phyloP scores from a whole-genome alignment of 257 asterid species.

The Scutellaria baicalensis region DNA sequence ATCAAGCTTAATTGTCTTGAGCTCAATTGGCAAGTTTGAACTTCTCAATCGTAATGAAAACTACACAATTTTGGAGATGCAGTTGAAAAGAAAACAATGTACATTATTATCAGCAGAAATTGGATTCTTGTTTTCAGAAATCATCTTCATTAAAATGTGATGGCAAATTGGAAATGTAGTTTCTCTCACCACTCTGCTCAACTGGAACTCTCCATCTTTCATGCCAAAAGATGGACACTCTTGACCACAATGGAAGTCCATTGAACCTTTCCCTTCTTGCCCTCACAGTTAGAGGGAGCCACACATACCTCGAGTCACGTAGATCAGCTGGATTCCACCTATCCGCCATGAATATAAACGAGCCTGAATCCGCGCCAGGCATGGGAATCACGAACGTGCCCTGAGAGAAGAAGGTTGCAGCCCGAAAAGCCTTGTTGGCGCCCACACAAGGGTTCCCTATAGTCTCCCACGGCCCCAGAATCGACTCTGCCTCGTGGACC shows the following conservation, averaged over 20 bases:
- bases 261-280: constrained; percentile 17
- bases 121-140: background rate
- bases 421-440: constrained; percentile 42
- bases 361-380: constrained; percentile 37
- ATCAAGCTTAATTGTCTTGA: background rate
- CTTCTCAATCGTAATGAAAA: background rate
- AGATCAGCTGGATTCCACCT: constrained; percentile 64
- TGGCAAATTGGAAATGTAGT: constrained; percentile 2
- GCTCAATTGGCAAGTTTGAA: background rate
- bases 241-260: constrained; percentile 37
- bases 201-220: constrained; percentile 48
- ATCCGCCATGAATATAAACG: constrained; percentile 67
- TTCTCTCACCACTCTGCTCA: constrained; percentile 6
- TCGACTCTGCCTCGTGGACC: constrained; percentile 66
- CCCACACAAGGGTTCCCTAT: constrained; percentile 84
- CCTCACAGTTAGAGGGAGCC: constrained; percentile 63
- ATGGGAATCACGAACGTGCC: constrained; percentile 58
- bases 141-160: background rate
- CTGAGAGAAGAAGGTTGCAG: constrained; percentile 62
- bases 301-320: constrained; percentile 60
- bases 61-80: background rate
- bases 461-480: constrained; percentile 75
- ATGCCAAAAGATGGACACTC: constrained; percentile 69
- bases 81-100: background rate
- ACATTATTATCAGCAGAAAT: too few relatives aligned